Conservation (phyloP, 768 basidiomycete species). For the Tylopilus cervinicoccineus region DNA sequence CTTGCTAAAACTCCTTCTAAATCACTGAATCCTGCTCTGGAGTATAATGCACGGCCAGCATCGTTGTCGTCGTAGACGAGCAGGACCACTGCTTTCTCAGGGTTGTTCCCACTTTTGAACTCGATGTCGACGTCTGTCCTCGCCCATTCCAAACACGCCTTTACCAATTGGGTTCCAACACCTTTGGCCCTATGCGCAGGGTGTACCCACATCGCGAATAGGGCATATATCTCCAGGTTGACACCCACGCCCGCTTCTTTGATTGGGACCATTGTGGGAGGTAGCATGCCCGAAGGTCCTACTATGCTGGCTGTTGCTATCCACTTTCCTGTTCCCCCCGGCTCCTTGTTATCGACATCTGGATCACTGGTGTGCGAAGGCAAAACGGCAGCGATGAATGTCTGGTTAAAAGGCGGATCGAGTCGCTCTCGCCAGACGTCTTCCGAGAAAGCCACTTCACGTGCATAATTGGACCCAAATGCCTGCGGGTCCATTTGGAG, state of each 20-base stretch:
- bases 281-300: slow-evolving; percentile 11
- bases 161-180: slow-evolving; percentile 14
- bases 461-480: slow-evolving; percentile 22
- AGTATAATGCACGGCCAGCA: slow-evolving; percentile 17
- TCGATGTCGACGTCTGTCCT: slow-evolving; percentile 14
- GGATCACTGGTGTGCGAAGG: background rate
- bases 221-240: slow-evolving; percentile 18
- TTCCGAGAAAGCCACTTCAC: slow-evolving; percentile 19
- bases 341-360: background rate
- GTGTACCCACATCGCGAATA: slow-evolving; percentile 28
- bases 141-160: slow-evolving; percentile 24
- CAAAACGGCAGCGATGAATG: slow-evolving; percentile 13
- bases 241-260: slow-evolving; percentile 8
- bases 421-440: slow-evolving; percentile 23
- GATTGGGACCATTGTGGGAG: slow-evolving; percentile 10
- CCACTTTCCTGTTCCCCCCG: slow-evolving; percentile 11
- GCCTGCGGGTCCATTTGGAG: slow-evolving; percentile 20
- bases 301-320: slow-evolving; percentile 15
- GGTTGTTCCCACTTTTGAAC: background rate
- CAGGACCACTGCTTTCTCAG: slow-evolving; percentile 18
- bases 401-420: slow-evolving; percentile 8
- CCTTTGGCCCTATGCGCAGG: slow-evolving; percentile 26
- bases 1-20: slow-evolving; percentile 2
- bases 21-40: slow-evolving; percentile 18
- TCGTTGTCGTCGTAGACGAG: slow-evolving; percentile 14